Evolutionary conservation across 2,329 filamentous ascomycete species (phyloP).

Genomic region (Pseudogymnoascus sp.): DNA sequence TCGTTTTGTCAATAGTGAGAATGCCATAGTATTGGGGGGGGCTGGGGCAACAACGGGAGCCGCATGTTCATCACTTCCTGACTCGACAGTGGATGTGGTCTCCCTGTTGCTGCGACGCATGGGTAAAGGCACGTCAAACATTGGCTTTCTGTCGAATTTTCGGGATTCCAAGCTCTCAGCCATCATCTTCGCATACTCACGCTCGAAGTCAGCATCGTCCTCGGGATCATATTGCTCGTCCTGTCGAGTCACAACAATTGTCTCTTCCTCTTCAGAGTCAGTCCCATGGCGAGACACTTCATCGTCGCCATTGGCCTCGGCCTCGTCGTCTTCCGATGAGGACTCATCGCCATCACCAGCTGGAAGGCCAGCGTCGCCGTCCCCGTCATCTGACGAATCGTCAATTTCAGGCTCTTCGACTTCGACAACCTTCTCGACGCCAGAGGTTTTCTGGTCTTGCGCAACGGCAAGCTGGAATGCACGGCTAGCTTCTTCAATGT

Average conservation of each 20-base stretch:
- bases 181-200: constrained; percentile 98
- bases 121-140: constrained; percentile 95
- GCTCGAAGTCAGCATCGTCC: constrained; percentile 93
- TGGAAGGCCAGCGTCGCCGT: constrained; percentile 48
- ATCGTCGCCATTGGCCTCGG: constrained; percentile 40
- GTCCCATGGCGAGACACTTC: constrained; percentile 45
- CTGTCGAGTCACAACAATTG: constrained; percentile 83
- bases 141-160: constrained; percentile 87
- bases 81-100: constrained; percentile 29
- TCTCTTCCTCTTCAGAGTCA: constrained; percentile 70
- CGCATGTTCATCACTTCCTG: constrained; percentile 32
- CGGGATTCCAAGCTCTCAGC: constrained; percentile 90
- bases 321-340: constrained; percentile 40
- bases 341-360: constrained; percentile 38
- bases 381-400: constrained; percentile 61
- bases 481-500: constrained; percentile 71
- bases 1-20: constrained; percentile 89
- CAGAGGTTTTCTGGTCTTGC: constrained; percentile 76
- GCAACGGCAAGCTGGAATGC: constrained; percentile 81
- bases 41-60: constrained; percentile 27
- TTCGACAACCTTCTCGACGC: constrained; percentile 59
- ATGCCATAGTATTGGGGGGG: constrained; percentile 70
- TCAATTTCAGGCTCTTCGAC: constrained; percentile 64
- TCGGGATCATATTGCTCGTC: constrained; percentile 88
- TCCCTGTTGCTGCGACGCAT: constrained; percentile 68